A percentile compares a stretch with the other conserved stretches of the same genome.
These are phyloP conservation scores for Cadophora sp. DNA, from an alignment of 2,329 filamentous ascomycete species.

Conservation along the genomic window DNA sequence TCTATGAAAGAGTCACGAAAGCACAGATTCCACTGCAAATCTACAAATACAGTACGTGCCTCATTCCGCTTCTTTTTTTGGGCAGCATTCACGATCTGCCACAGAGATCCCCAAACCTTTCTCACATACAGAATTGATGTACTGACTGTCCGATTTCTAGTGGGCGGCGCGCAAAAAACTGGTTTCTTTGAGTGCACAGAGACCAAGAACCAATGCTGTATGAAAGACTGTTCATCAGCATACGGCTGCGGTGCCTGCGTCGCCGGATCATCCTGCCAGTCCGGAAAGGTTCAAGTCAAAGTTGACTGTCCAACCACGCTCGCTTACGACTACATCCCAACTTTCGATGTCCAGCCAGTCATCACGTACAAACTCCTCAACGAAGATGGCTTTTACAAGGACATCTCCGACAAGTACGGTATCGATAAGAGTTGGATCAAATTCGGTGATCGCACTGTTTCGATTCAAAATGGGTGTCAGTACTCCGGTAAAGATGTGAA, in stretches of 20 bases:
- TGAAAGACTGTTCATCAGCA: conserved; percentile 1
- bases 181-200: conserved; percentile 7
- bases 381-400: conserved; percentile 3
- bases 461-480: background rate
- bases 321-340: background rate
- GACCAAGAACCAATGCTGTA: background rate
- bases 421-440: conserved; percentile 8
- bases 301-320: conserved; percentile 1
- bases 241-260: background rate
- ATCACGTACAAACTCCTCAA: background rate
- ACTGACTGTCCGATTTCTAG: background rate
- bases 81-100: too few species aligned
- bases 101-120: too few species aligned
- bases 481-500: background rate
- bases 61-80: too few species aligned
- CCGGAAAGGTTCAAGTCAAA: background rate
- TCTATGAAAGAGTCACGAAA: background rate
- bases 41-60: conserved; percentile 9
- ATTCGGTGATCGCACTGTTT: background rate
- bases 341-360: background rate
- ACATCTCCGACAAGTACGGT: conserved; percentile 3
- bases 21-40: background rate
- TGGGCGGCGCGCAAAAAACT: conserved; percentile 3
- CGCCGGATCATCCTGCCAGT: background rate
- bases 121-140: too few species aligned